These are phyloP conservation scores for Plasmopara halstedii DNA, from an alignment of 352 stramenopile genomes.

Conservation along the genomic window DNA sequence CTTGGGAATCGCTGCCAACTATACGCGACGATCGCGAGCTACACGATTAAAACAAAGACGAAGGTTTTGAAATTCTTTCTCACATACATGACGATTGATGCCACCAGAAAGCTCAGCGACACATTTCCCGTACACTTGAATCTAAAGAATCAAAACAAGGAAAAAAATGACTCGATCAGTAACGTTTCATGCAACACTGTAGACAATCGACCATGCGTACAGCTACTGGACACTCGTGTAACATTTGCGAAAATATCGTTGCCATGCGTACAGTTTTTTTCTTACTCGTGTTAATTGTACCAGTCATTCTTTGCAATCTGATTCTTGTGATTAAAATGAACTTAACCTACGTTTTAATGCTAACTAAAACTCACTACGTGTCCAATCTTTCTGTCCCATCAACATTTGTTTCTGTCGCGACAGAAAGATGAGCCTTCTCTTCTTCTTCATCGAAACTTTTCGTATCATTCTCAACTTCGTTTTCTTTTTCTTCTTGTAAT, in stretches of 20 bases:
- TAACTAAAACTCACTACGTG: not conserved
- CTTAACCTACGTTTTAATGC: not conserved
- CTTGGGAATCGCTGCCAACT: no score
- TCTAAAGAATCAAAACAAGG: slow-evolving; percentile 19
- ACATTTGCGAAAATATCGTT: slow-evolving; percentile 62
- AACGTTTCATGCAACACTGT: not conserved
- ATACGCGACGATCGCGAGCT: slow-evolving; percentile 27
- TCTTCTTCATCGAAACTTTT: slow-evolving; percentile 23
- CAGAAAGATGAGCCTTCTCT: not conserved
- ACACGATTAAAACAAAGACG: slow-evolving; percentile 54
- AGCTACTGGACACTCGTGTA: slow-evolving; percentile 51
- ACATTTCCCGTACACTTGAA: slow-evolving; percentile 75
- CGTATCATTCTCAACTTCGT: slow-evolving; percentile 23
- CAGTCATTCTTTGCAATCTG: slow-evolving; percentile 5
- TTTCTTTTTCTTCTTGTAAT: slow-evolving; percentile 30
- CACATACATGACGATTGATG: slow-evolving; percentile 43
- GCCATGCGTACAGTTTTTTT: slow-evolving; percentile 51
- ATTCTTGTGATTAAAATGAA: no score
- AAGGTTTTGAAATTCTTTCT: slow-evolving; percentile 69
- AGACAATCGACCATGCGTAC: slow-evolving; percentile 23
- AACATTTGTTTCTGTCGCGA: not conserved
- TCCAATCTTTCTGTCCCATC: not conserved
- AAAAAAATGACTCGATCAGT: not conserved
- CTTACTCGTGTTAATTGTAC: slow-evolving; percentile 10
- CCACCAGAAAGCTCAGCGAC: slow-evolving; percentile 55